Conservation (phyloP, 129 eudicot genomes). For the Cynara cardunculus region DNA sequence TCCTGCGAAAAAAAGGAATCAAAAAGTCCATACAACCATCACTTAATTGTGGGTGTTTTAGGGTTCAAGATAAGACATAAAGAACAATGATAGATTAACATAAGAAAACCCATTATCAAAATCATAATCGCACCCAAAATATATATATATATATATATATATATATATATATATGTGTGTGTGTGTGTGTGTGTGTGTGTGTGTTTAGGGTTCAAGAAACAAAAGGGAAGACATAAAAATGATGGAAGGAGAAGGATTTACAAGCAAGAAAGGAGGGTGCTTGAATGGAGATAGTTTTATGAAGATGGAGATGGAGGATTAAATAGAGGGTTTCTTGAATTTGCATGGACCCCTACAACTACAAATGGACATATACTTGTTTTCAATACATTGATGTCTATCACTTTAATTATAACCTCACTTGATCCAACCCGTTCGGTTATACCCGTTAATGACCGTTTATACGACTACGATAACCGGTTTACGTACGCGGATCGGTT, state of each 20-base stretch:
- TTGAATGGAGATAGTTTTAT: slow-evolving; percentile 20
- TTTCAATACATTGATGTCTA: not conserved
- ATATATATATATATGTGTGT: not conserved
- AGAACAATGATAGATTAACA: not conserved
- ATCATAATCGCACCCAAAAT: not conserved
- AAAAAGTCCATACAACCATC: not conserved
- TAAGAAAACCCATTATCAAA: not conserved
- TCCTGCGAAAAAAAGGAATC: not conserved
- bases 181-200: not conserved
- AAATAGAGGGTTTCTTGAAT: slow-evolving; percentile 23
- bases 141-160: no score
- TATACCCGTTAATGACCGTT: not conserved
- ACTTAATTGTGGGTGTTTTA: not conserved
- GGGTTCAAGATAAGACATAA: not conserved
- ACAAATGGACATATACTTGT: slow-evolving; percentile 8
- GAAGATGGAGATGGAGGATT: slow-evolving; percentile 24
- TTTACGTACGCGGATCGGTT: not conserved
- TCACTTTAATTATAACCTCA: not conserved
- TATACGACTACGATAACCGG: not conserved
- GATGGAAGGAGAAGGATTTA: not conserved
- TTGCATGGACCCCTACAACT: slow-evolving; percentile 35
- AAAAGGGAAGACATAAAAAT: not conserved
- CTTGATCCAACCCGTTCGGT: not conserved
- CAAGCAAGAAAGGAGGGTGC: slow-evolving; percentile 15
- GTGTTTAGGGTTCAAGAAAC: not conserved